Evolutionary conservation across 164 flowering plant species (phyloP), one percentile per base, ranked within the genome.

Genomic region (Pachysandra terminalis): DNA sequence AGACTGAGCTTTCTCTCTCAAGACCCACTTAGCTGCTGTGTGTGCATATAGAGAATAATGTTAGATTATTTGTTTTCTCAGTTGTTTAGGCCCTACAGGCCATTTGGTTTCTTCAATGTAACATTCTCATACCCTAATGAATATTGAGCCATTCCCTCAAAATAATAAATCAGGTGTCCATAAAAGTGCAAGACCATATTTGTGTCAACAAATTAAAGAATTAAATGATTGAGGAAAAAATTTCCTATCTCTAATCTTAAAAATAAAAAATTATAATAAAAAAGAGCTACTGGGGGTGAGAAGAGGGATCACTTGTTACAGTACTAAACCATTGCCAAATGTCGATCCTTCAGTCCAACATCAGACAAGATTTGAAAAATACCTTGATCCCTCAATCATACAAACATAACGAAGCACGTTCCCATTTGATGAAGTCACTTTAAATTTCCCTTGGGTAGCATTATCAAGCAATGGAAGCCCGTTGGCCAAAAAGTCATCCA

Each of bases 381-480:
- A 90, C 98, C 96, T 88, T 70, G 90, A 81, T 48, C 78, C 86
- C 65, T 87, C 93, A 71, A 93, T 86, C 62, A 83, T 72, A 70
- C 97, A 93, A 49, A 88, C 95, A 82, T 93, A 93, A 51, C 98
- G 96, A 26, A 93, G 92, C 68, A 85, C 91, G 67, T 85, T 90
- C 25, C 96, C 96, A 65, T 77, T 81, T n/a, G 73, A 71, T 63
- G 91, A 78, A 79, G 98, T 96, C 63, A 67, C 79, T 61, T 72
- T 49, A 53, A 88, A 83, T 81, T 87, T 81, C 63, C 80, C 82
- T 69, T 82, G 79, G 35, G 90, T 81, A 70, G 77, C 75, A 48
- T 84, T 71, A 74, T 93, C 96, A 59, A 91, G 90, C 67, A 70
- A 61, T 22, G 77, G 73, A 72, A 91, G 80, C 25, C 98, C 93